Evolutionary conservation across 176 grass and related monocot genomes (phyloP), one percentile per base, ranked within the genome.

Genomic region (Areca catechu): DNA sequence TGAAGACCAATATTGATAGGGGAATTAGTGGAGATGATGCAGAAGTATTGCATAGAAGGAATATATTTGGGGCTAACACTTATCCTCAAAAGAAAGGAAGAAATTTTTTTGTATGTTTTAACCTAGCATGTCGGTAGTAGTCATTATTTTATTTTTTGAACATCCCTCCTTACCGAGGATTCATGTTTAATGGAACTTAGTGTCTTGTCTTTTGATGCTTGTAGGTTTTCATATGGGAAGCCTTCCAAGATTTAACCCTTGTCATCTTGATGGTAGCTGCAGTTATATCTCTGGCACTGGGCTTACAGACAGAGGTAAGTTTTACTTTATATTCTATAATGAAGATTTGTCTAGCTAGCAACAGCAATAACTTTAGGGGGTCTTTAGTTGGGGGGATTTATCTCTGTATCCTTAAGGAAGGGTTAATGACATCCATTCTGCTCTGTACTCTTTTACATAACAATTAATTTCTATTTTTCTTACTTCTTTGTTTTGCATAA

Each of bases 171-270:
- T 58, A 2, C 34, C 3, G 9, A 10, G 34, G 34, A 43, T 43
- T 43, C 34, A 12, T 43, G 9, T 43, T 37, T 37, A 37, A 37
- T 10, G 5, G 34, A 43, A 43, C 34, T 14, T 43, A 43, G 14
- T 43, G 7, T 43, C 34, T 2, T 43, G 34, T 12, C 2, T 14
- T 43, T 43, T 43, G 10, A 43, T 43, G 34, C 34, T 14, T 84
- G 54, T 85, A 92, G 93, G 75, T 75, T 50, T 98, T 92, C 16
- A 0, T 98, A 60, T 98, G 85, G 69, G 93, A 98, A 66, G 93
- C 93, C 50, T 85, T 81, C 70, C 76, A 98, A 78, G 93, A 98
- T 85, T 85, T 92, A 72, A 98, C 84, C 56, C 84, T 98, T 48
- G 58, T 80, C 66, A 89, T 98, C 79, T 65, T 98, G 66, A 88